Percentiles rank a stretch among this genome's conserved stretches.
These are phyloP conservation scores for Apiotrichum domesticum DNA, from an alignment of 1,284 basidiomycete genomes.

Conservation along the genomic window DNA sequence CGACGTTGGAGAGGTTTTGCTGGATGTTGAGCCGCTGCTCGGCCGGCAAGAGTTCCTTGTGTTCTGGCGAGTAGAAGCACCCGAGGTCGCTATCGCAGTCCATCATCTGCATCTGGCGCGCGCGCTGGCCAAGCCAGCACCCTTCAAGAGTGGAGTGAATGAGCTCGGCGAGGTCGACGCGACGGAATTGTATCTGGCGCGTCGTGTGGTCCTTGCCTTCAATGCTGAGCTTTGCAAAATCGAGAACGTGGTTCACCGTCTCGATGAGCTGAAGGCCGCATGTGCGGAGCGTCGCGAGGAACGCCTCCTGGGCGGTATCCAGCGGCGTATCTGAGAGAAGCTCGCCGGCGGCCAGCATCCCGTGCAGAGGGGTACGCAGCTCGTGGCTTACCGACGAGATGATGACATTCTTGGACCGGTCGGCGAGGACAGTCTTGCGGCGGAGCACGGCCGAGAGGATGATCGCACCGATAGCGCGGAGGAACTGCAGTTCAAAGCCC, in stretches of 20 bases:
- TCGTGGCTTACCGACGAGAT: constrained; percentile 82
- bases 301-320: constrained; percentile 74
- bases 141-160: constrained; percentile 95
- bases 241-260: constrained; percentile 87
- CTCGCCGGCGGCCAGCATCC: constrained; percentile 85
- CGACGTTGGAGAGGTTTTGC: constrained; percentile 41
- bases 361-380: constrained; percentile 80
- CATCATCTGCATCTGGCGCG: constrained; percentile 56
- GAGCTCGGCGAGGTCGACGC: constrained; percentile 76
- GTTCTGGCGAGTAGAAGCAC: constrained; percentile 69
- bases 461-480: constrained; percentile 84
- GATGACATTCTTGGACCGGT: constrained; percentile 56
- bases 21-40: constrained; percentile 44
- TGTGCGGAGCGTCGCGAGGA: constrained; percentile 57
- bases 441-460: constrained; percentile 90
- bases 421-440: constrained; percentile 85
- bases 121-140: constrained; percentile 88
- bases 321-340: constrained; percentile 75
- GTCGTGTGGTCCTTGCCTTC: constrained; percentile 57
- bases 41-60: constrained; percentile 51
- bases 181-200: constrained; percentile 58
- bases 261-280: constrained; percentile 52
- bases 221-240: constrained; percentile 94
- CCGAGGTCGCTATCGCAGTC: constrained; percentile 68
- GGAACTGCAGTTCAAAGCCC: constrained; percentile 85